Conservation (phyloP, 140 eudicot genomes). For the Anethum foeniculum region DNA sequence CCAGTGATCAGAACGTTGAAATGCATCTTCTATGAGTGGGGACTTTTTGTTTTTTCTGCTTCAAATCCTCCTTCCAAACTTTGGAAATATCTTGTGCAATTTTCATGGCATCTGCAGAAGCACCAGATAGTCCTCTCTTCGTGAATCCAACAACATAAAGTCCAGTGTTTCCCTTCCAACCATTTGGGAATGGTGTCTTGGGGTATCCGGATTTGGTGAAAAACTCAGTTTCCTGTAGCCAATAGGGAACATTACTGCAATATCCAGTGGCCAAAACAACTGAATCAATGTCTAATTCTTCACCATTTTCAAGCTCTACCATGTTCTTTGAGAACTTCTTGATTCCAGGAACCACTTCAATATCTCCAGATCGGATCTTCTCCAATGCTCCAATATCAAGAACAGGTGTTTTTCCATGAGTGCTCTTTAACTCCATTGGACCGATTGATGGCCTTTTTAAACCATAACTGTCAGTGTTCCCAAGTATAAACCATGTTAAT, state of each 20-base stretch:
- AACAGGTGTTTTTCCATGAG: slow-evolving; percentile 71
- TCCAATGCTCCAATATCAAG: slow-evolving; percentile 63
- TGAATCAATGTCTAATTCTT: slow-evolving; percentile 47
- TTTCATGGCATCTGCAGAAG: slow-evolving; percentile 58
- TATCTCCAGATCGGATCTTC: slow-evolving; percentile 50
- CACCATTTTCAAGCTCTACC: slow-evolving; percentile 53
- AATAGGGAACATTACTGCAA: slow-evolving; percentile 70
- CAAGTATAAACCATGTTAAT: slow-evolving; percentile 52
- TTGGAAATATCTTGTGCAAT: slow-evolving; percentile 64
- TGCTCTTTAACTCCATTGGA: slow-evolving; percentile 55
- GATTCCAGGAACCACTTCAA: slow-evolving; percentile 53
- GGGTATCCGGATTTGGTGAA: not conserved
- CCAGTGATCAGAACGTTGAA: not conserved
- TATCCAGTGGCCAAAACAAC: slow-evolving; percentile 75
- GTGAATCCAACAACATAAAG: slow-evolving; percentile 84
- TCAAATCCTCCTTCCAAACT: slow-evolving; percentile 57
- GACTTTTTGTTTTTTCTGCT: slow-evolving; percentile 44
- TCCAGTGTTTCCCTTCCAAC: slow-evolving; percentile 78
- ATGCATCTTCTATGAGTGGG: slow-evolving; percentile 7
- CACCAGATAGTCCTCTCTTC: slow-evolving; percentile 83
- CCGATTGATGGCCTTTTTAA: slow-evolving; percentile 58
- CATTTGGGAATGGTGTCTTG: slow-evolving; percentile 46
- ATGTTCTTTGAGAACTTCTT: slow-evolving; percentile 31
- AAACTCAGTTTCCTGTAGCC: slow-evolving; percentile 37
- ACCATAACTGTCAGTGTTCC: slow-evolving; percentile 51